Conservation (phyloP, 805 yeast species). For the Kuraishia molischiana region DNA sequence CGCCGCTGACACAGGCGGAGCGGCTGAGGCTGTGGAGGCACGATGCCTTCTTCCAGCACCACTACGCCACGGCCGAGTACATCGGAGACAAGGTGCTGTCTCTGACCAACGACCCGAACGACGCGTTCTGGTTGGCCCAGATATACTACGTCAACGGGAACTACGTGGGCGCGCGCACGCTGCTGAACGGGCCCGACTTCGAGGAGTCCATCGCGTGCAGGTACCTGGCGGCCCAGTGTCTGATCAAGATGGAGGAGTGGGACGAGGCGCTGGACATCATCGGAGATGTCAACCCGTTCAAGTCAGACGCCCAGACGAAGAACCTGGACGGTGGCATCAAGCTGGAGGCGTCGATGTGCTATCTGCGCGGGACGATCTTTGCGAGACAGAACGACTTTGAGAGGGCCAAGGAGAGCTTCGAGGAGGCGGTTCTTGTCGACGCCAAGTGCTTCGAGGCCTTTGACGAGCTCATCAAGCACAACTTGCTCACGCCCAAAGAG, state of each 20-base stretch:
- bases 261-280: slow-evolving; percentile 85
- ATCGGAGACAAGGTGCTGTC: slow-evolving; percentile 86
- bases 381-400: slow-evolving; percentile 78
- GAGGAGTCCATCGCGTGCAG: slow-evolving; percentile 65
- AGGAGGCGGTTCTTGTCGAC: slow-evolving; percentile 80
- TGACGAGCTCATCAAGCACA: slow-evolving; percentile 62
- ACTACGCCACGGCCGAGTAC: slow-evolving; percentile 80
- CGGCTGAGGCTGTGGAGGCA: slow-evolving; percentile 85
- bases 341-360: slow-evolving; percentile 81
- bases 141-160: slow-evolving; percentile 71
- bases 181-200: slow-evolving; percentile 48
- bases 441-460: slow-evolving; percentile 92
- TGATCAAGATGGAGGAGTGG: slow-evolving; percentile 63
- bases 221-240: slow-evolving; percentile 68
- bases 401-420: slow-evolving; percentile 75
- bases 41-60: slow-evolving; percentile 88
- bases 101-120: slow-evolving; percentile 79
- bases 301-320: slow-evolving; percentile 21
- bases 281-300: slow-evolving; percentile 75
- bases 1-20: slow-evolving; percentile 71
- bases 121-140: slow-evolving; percentile 95
- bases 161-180: slow-evolving; percentile 67
- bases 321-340: slow-evolving; percentile 77
- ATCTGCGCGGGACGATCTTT: slow-evolving; percentile 73
- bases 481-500: slow-evolving; percentile 71